Evolutionary conservation across 2,329 filamentous ascomycete species (phyloP).

Genomic region (Grosmannia huntii): DNA sequence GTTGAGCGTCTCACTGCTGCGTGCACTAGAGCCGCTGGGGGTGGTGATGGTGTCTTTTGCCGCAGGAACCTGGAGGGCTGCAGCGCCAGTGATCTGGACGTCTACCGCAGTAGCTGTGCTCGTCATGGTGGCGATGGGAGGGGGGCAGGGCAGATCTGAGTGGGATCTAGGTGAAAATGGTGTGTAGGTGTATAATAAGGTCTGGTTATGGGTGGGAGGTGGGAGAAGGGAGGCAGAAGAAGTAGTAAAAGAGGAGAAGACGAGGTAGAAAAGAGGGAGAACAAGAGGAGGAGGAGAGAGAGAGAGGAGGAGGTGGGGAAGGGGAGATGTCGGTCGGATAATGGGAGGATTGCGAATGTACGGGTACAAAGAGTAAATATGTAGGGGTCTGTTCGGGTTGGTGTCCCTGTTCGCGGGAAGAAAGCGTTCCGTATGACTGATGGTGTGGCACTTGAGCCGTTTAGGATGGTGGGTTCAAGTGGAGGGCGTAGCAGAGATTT

Average conservation of each 20-base stretch:
- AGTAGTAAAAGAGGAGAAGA: neutral
- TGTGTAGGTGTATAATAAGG: neutral
- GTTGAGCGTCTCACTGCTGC: conserved; percentile 20
- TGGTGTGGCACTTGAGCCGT: neutral
- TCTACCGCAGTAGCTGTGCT: neutral
- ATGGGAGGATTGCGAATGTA: neutral
- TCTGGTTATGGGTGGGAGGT: neutral
- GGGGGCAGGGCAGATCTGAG: neutral
- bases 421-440: neutral
- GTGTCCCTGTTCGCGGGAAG: neutral
- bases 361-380: neutral
- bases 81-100: neutral
- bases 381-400: neutral
- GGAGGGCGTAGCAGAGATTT: neutral
- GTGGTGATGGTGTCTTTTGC: neutral
- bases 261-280: neutral
- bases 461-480: neutral
- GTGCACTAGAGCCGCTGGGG: conserved; percentile 15
- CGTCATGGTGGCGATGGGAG: neutral
- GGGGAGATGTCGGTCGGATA: neutral
- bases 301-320: neutral
- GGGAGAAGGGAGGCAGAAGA: neutral
- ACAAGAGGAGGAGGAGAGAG: neutral
- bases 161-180: neutral
- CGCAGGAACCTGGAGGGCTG: neutral